A percentile compares a stretch with the other conserved stretches of the same genome.
Conservation (phyloP, 257 asterid genomes). For the Primulina eburnea region DNA sequence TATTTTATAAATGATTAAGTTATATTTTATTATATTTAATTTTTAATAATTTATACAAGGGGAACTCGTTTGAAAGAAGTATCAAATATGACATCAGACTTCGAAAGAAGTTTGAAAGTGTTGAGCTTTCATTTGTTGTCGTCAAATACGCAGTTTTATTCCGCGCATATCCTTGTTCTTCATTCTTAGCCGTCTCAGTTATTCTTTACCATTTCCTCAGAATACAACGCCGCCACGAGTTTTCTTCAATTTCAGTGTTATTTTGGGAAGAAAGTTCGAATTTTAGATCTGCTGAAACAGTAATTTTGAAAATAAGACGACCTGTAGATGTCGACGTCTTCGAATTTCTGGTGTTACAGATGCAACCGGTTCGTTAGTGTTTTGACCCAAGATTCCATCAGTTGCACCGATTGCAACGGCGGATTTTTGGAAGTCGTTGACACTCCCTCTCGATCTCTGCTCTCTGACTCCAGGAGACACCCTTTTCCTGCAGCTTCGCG, state of each 20-base stretch:
- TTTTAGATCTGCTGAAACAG: neutral
- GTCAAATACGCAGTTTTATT: too few relatives aligned
- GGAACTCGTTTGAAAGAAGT: too few relatives aligned
- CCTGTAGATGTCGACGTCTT: constrained; percentile 41
- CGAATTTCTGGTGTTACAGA: constrained; percentile 70
- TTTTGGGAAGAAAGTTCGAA: neutral
- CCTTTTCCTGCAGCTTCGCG: constrained; percentile 62
- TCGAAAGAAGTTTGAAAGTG: too few relatives aligned
- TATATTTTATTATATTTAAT: too few relatives aligned
- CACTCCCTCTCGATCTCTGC: constrained; percentile 41
- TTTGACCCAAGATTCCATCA: constrained; percentile 43
- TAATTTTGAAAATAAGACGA: neutral
- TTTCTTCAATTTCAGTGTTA: neutral
- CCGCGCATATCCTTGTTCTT: too few relatives aligned
- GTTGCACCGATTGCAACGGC: constrained; percentile 67
- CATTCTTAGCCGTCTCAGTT: too few relatives aligned
- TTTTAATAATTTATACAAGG: too few relatives aligned
- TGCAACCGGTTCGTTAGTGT: constrained; percentile 66
- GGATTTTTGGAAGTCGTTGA: constrained; percentile 75
- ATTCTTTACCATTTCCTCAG: too few relatives aligned
- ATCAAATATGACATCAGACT: too few relatives aligned
- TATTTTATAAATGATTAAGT: too few relatives aligned
- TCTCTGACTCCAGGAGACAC: constrained; percentile 54
- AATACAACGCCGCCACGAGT: neutral
- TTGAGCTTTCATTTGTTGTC: too few relatives aligned